A percentile compares a stretch with the other conserved stretches of the same genome.
Evolutionary conservation across 441 rosid genomes (phyloP).

Genomic region (Pelargonium hybrid): DNA sequence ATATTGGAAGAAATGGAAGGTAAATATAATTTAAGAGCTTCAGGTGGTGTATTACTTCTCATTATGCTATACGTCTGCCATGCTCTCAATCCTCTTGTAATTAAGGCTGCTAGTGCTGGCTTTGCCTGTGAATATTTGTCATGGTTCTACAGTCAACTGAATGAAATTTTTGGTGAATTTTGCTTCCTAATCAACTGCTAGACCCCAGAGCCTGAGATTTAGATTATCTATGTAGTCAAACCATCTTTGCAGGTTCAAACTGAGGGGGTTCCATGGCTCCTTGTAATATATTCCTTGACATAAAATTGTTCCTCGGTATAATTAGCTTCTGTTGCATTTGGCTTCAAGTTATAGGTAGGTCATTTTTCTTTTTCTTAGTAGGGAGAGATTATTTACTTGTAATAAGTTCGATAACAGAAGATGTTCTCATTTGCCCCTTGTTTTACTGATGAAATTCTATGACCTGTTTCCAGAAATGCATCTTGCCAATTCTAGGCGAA

Average conservation of each 20-base stretch:
- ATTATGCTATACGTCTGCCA: background rate
- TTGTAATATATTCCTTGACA: background rate
- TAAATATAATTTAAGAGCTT: background rate
- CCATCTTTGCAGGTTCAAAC: background rate
- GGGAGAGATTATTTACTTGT: background rate
- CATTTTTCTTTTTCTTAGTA: background rate
- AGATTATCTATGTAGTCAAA: background rate
- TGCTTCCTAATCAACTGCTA: background rate
- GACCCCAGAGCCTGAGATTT: background rate
- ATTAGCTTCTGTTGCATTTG: background rate
- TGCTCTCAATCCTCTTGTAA: too few relatives aligned
- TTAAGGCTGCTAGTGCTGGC: too few relatives aligned
- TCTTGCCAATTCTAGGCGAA: slow-evolving; percentile 67
- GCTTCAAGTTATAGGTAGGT: background rate
- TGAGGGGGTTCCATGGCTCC: background rate
- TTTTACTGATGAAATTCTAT: slow-evolving; percentile 9
- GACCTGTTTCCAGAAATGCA: slow-evolving; percentile 45
- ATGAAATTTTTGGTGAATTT: too few relatives aligned
- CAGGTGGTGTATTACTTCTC: background rate
- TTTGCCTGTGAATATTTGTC: too few relatives aligned
- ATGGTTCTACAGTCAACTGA: too few relatives aligned
- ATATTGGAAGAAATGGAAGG: background rate
- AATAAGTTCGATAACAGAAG: background rate
- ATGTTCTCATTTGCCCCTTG: background rate
- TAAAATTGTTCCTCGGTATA: background rate